Evolutionary conservation across 257 asterid species (phyloP).

Genomic region (Orobanche coerulescens): DNA sequence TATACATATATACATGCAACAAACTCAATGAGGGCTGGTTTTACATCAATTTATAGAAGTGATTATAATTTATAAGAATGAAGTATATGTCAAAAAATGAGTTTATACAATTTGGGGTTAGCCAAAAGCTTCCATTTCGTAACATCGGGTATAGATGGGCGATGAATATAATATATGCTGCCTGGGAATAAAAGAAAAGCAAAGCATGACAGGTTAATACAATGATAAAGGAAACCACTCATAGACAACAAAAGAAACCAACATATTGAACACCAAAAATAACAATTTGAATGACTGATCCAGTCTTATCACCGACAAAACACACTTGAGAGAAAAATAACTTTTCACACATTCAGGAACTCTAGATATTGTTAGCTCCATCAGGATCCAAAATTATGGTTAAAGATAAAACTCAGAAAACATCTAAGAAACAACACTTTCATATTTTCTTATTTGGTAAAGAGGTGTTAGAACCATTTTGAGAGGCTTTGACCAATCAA

Average conservation of each 20-base stretch:
- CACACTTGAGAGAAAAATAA: not conserved
- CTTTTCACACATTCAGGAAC: not conserved
- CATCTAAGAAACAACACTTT: not conserved
- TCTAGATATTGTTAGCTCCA: conserved; percentile 6
- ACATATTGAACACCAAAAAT: not conserved
- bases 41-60: not conserved
- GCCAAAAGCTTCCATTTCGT: conserved; percentile 12
- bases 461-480: too few relatives aligned
- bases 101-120: not conserved
- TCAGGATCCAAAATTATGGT: not conserved
- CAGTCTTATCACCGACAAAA: not conserved
- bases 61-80: too few relatives aligned
- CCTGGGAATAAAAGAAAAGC: not conserved
- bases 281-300: not conserved
- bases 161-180: conserved; percentile 3
- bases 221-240: not conserved
- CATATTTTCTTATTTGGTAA: not conserved
- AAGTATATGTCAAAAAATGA: not conserved
- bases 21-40: not conserved
- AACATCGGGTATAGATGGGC: not conserved
- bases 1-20: not conserved
- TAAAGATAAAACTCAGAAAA: not conserved
- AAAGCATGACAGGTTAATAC: not conserved
- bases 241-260: not conserved
- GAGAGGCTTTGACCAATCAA: too few relatives aligned